phyloP scores from a whole-genome alignment of 352 stramenopile genomes.

The Globisporangium paroecandrum region DNA sequence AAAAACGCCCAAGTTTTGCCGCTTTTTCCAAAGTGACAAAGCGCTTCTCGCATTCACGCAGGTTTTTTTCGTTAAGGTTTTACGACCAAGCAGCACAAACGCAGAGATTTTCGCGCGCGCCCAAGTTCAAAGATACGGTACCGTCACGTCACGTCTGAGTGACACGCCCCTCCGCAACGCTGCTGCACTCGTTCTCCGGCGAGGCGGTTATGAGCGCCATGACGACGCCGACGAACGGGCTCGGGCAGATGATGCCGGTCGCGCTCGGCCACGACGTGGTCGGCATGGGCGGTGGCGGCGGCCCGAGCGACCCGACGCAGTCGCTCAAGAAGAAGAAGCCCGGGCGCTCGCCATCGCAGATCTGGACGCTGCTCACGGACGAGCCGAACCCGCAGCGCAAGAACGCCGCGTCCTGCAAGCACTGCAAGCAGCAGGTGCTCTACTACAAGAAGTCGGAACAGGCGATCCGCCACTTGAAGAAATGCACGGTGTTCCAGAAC shows the following conservation, averaged over 20 bases:
- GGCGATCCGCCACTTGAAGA: conserved; percentile 78
- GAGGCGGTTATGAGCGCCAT: conserved; percentile 14
- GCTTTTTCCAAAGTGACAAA: not conserved
- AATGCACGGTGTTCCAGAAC: conserved; percentile 73
- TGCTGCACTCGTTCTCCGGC: not conserved
- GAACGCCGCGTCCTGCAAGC: conserved; percentile 75
- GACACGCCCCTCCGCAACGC: not conserved
- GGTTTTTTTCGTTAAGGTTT: conserved; percentile 11
- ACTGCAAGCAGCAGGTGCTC: conserved; percentile 81
- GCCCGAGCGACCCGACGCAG: not conserved
- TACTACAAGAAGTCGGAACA: conserved; percentile 90
- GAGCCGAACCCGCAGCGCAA: conserved; percentile 73
- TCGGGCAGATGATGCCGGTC: conserved; percentile 20
- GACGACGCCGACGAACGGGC: conserved; percentile 16
- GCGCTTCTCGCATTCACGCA: not conserved
- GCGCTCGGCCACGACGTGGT: conserved; percentile 16
- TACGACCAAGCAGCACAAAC: not conserved
- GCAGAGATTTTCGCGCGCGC: not conserved
- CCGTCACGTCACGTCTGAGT: not conserved
- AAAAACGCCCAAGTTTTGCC: too few relatives aligned
- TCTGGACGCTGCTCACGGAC: conserved; percentile 82
- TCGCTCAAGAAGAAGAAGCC: conserved; percentile 75
- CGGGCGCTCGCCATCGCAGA: conserved; percentile 58
- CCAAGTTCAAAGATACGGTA: not conserved
- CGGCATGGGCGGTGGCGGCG: not conserved